Conservation (phyloP, 345 rosid genomes). For the Eucalyptus cloeziana region DNA sequence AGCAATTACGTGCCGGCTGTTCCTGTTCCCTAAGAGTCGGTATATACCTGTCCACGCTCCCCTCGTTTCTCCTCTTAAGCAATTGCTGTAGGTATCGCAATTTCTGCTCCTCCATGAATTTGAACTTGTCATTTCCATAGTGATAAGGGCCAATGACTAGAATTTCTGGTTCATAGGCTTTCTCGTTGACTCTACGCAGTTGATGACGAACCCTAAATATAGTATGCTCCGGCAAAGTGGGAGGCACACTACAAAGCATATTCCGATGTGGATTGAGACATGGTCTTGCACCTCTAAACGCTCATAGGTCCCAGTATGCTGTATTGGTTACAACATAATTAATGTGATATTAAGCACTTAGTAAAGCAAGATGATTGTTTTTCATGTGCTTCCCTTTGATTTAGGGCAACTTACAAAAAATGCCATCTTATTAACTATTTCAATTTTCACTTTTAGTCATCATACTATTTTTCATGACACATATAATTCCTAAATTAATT, state of each 20-base stretch:
- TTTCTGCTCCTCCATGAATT: background rate
- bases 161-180: background rate
- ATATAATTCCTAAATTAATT: background rate
- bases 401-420: no score
- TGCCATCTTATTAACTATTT: no score
- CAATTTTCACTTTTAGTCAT: background rate
- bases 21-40: background rate
- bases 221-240: background rate
- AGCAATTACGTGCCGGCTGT: background rate
- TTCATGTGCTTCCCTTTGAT: background rate
- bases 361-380: background rate
- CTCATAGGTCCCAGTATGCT: background rate
- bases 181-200: background rate
- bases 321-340: background rate
- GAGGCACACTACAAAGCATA: rapidly evolving
- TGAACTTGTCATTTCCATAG: background rate
- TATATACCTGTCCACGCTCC: background rate
- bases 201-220: background rate
- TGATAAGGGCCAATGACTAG: background rate
- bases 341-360: background rate
- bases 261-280: background rate
- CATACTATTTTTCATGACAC: rapidly evolving
- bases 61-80: background rate
- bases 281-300: rapidly evolving
- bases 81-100: background rate